Base-by-base conservation (phyloP, 805 yeast genomes). In the Spathaspora girioi region DNA sequence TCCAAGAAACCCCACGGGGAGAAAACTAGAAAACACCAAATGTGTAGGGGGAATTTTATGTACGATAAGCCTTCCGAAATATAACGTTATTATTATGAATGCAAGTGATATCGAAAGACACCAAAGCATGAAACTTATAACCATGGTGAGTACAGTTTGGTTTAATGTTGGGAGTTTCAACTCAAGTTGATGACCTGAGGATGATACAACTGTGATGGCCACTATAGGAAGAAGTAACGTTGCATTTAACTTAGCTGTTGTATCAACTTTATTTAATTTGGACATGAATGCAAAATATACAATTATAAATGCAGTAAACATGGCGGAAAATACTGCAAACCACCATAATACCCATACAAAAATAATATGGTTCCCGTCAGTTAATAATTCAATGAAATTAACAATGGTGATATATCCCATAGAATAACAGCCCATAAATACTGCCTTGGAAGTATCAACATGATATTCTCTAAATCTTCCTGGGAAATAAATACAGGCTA, bases 1-100 rank as follows among this genome's bases (percentile, higher is more conserved):
- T 17, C 97, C 97, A 62, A 87, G 65, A 42, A 92, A 84, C 7
- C 97, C 97, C 45, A 90, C 71, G 1, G 96, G 91, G 48, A 89
- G 76, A 62, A 90, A 89, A 46, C 82, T 69, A n/a, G 91, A 78
- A 62, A 86, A 85, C 2, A 86, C 77, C 45, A 69, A 59, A 9
- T 67, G 64, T 50, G 82, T 77, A 5, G 76, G 69, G 1, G 96
- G 92, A 23, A 84, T 66, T 56, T 84, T 84, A 60, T 77, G 71
- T 1, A 82, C 67, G 20, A 84, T 64, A 20, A 88, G 66, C 50
- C 83, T 81, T 76, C 86, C 76, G 54, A 85, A 70, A 62, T 84
- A 83, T 2, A 87, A 69, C 14, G 83, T 71, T 8, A 83, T 70
- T 7, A 82, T 70, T 20, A 84, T 66, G 51, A 80, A 75, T 0